Percentiles rank a stretch among this genome's conserved stretches.
Evolutionary conservation across 2,329 filamentous ascomycete species (phyloP).

Genomic region (Phyllosticta citribraziliensis): DNA sequence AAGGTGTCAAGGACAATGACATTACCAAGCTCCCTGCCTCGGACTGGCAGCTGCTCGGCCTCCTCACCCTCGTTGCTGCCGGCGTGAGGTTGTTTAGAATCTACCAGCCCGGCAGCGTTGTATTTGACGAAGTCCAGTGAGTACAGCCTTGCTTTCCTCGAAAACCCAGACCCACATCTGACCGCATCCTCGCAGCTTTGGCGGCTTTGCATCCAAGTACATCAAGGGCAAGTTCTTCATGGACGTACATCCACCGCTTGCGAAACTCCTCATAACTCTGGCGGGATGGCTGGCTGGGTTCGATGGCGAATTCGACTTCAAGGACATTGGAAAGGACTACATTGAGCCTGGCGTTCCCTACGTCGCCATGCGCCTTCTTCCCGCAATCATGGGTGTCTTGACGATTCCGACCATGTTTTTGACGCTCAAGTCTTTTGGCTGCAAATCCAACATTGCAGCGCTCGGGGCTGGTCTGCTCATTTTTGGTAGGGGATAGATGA

Average conservation of each 20-base stretch:
- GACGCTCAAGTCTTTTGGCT: slow-evolving; percentile 83
- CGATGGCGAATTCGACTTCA: slow-evolving; percentile 94
- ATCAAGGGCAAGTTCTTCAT: slow-evolving; percentile 99
- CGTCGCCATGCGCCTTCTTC: slow-evolving; percentile 91
- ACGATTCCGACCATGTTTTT: slow-evolving; percentile 90
- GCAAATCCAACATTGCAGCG: slow-evolving; percentile 72
- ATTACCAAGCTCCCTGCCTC: slow-evolving; percentile 74
- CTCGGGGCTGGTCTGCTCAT: slow-evolving; percentile 81
- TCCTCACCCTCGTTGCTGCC: slow-evolving; percentile 64
- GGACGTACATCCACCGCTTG: slow-evolving; percentile 97
- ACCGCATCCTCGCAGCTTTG: slow-evolving; percentile 55
- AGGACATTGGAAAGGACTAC: slow-evolving; percentile 99
- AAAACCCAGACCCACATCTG: background rate
- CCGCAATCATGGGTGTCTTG: slow-evolving; percentile 78
- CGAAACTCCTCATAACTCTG: slow-evolving; percentile 92
- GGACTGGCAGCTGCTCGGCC: slow-evolving; percentile 70
- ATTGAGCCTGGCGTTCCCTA: slow-evolving; percentile 90
- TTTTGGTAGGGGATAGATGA: slow-evolving; percentile 53
- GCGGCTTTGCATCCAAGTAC: slow-evolving; percentile 96
- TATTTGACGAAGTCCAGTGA: slow-evolving; percentile 98
- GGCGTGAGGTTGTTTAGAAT: slow-evolving; percentile 87
- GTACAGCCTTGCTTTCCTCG: slow-evolving; percentile 30
- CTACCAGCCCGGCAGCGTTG: slow-evolving; percentile 90
- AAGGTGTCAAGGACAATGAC: slow-evolving; percentile 81
- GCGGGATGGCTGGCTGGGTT: slow-evolving; percentile 93